A percentile compares a stretch with the other conserved stretches of the same genome.
Evolutionary conservation across 257 asterid genomes (phyloP).

Genomic region (Solanum dulcamara): DNA sequence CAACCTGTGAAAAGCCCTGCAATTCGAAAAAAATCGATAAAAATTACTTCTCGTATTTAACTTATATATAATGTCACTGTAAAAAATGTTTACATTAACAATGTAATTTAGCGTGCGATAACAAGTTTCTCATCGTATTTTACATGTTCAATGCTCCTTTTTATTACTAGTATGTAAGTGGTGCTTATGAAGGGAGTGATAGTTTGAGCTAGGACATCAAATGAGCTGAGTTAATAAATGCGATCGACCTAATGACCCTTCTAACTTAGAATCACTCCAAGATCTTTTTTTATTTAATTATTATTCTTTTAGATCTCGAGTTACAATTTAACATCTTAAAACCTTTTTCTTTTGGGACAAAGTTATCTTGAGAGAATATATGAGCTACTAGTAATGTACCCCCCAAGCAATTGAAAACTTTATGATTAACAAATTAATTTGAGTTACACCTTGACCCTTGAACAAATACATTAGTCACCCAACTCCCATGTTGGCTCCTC

Average conservation of each 20-base stretch:
- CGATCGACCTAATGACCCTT: background rate
- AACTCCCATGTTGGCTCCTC: background rate
- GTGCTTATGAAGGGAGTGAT: background rate
- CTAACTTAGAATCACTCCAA: background rate
- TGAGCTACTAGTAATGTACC: background rate
- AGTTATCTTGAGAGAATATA: background rate
- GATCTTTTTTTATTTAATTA: background rate
- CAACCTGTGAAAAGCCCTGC: slow-evolving; percentile 92
- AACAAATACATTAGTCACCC: background rate
- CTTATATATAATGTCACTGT: background rate
- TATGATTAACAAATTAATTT: background rate
- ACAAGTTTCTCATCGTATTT: too few species aligned
- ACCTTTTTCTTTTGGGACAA: background rate
- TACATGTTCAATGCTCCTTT: background rate
- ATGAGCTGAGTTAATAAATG: background rate
- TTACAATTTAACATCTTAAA: background rate
- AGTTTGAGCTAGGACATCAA: background rate
- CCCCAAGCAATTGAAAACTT: background rate
- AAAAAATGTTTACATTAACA: background rate
- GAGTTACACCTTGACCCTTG: background rate
- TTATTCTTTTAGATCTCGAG: background rate
- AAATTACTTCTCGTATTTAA: background rate
- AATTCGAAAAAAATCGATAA: background rate
- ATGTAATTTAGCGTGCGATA: background rate
- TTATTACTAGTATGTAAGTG: background rate